Evolutionary conservation across 2,329 filamentous ascomycete species (phyloP).

Genomic region (Aspergillus versicolor): DNA sequence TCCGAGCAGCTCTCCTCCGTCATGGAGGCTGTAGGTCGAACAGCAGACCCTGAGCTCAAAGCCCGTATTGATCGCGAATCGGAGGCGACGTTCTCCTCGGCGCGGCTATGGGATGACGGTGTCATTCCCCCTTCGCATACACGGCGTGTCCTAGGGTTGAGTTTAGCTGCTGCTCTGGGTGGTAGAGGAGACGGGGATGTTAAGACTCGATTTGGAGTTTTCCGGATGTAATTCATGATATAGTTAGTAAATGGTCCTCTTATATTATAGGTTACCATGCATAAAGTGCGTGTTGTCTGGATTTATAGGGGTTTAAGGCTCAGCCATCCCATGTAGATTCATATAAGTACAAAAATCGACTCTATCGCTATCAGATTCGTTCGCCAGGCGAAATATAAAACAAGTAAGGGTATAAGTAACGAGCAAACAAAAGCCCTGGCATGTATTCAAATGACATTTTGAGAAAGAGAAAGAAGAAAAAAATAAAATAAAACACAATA

Average conservation of each 20-base stretch:
- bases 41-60: slow-evolving; percentile 75
- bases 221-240: slow-evolving; percentile 66
- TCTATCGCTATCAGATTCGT: background rate
- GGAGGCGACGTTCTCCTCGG: slow-evolving; percentile 82
- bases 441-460: background rate
- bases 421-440: too few relatives aligned
- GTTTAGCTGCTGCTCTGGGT: slow-evolving; percentile 69
- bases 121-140: slow-evolving; percentile 78
- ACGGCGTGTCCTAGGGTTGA: slow-evolving; percentile 68
- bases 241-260: background rate
- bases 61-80: slow-evolving; percentile 86
- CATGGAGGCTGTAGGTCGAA: slow-evolving; percentile 90
- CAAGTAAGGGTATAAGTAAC: background rate
- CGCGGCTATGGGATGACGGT: slow-evolving; percentile 87
- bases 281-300: background rate
- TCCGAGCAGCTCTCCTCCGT: slow-evolving; percentile 86
- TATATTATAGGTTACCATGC: background rate
- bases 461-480: slow-evolving; percentile 18
- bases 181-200: slow-evolving; percentile 61
- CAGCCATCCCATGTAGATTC: too few relatives aligned
- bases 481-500: background rate
- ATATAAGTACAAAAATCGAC: background rate
- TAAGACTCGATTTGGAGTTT: slow-evolving; percentile 72
- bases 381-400: background rate
- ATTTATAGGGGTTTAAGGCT: background rate